These are phyloP conservation scores for Rhodomyrtus psidioides DNA, from an alignment of 441 rosid genomes.

Conservation along the genomic window DNA sequence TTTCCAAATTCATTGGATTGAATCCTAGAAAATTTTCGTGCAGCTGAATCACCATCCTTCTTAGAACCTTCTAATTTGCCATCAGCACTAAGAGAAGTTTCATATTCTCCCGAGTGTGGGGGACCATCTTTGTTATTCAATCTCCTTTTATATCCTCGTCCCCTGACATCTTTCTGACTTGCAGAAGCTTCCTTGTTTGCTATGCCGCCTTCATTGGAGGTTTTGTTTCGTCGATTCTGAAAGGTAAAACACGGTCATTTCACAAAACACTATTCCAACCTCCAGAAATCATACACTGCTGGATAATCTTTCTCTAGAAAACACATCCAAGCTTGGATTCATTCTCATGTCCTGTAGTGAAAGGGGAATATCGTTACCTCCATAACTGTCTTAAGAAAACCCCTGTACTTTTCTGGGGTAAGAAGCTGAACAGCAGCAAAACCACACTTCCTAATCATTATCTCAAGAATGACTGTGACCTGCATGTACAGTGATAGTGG, in stretches of 20 bases:
- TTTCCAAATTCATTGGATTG: not conserved
- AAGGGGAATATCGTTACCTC: constrained; percentile 33
- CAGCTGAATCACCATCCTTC: not conserved
- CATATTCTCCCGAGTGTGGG: not conserved
- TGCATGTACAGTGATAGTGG: constrained; percentile 12
- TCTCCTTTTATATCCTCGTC: not conserved
- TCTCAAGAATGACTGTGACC: constrained; percentile 88
- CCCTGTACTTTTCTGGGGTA: constrained; percentile 66
- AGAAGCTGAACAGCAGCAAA: constrained; percentile 49
- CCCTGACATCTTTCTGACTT: not conserved
- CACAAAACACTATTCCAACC: not conserved
- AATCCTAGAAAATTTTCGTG: not conserved
- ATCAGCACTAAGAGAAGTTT: not conserved
- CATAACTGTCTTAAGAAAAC: constrained; percentile 57
- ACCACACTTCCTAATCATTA: constrained; percentile 81
- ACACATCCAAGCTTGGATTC: not conserved
- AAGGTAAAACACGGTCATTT: not conserved
- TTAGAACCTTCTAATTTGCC: not conserved
- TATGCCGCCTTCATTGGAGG: not conserved
- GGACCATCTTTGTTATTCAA: not conserved
- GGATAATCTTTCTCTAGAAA: not conserved
- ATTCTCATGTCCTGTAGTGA: not conserved
- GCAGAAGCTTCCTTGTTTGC: not conserved
- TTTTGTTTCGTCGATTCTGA: not conserved
- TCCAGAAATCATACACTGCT: not conserved